These are phyloP conservation scores for Calonectria fujianensis DNA, from an alignment of 2,329 filamentous ascomycete genomes.

Conservation along the genomic window DNA sequence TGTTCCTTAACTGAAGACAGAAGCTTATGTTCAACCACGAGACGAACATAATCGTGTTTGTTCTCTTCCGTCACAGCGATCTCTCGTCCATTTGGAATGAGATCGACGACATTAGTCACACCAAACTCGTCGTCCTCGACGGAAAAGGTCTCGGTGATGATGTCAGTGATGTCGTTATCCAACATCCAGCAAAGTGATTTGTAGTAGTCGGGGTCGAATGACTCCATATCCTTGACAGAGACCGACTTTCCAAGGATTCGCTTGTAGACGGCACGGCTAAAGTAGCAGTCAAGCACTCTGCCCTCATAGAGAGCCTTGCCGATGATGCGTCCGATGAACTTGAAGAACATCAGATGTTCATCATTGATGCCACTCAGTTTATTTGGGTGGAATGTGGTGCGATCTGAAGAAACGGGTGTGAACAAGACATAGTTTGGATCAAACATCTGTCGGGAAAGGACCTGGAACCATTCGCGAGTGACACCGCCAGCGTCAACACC, in stretches of 20 bases:
- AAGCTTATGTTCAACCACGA: constrained; percentile 95
- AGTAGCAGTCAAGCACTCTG: constrained; percentile 97
- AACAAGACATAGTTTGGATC: constrained; percentile 98
- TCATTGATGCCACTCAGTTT: constrained; percentile 94
- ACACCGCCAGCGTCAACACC: constrained; percentile 98
- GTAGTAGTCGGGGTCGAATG: constrained; percentile 98
- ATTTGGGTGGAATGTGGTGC: constrained; percentile 99
- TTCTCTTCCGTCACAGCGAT: constrained; percentile 97
- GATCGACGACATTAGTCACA: constrained; percentile 89
- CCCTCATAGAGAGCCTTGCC: constrained; percentile 98
- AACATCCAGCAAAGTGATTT: constrained; percentile 99
- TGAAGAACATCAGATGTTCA: constrained; percentile 98
- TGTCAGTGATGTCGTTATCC: constrained; percentile 98
- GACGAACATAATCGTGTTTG: constrained; percentile 97
- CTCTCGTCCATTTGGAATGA: constrained; percentile 91
- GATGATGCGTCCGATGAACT: constrained; percentile 98
- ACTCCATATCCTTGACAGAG: constrained; percentile 99
- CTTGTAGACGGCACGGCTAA: constrained; percentile 99
- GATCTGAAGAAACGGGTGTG: constrained; percentile 95
- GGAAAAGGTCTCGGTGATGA: constrained; percentile 97
- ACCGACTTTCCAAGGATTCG: constrained; percentile 95
- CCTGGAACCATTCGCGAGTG: constrained; percentile 99
- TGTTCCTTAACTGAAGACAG: constrained; percentile 95
- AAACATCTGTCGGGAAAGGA: constrained; percentile 98
- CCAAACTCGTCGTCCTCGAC: constrained; percentile 96